These are phyloP conservation scores for Cronartium quercuum DNA, from an alignment of 1,284 basidiomycete species.

Conservation along the genomic window DNA sequence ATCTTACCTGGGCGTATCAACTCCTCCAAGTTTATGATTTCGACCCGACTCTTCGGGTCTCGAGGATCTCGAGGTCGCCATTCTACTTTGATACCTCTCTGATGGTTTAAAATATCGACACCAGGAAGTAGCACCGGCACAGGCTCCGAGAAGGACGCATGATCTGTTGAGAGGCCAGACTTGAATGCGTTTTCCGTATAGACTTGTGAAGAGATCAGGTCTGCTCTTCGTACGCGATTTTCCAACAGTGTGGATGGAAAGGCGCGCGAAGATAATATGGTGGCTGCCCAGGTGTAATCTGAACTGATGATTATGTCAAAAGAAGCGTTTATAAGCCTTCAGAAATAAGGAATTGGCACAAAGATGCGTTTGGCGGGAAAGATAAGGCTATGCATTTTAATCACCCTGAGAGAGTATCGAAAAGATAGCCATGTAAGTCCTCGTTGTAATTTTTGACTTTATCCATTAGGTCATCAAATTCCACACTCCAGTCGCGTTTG, in stretches of 20 bases:
- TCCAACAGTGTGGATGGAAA: constrained; percentile 16
- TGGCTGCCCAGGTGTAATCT: constrained; percentile 32
- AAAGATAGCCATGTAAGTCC: constrained; percentile 3
- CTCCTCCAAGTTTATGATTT: constrained; percentile 17
- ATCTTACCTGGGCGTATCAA: constrained; percentile 1
- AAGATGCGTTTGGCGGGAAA: neutral
- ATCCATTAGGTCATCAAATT: constrained; percentile 5
- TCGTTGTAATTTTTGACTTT: neutral
- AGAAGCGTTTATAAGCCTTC: neutral
- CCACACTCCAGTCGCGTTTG: neutral
- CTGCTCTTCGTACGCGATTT: neutral
- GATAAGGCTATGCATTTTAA: no score
- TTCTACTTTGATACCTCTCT: constrained; percentile 14
- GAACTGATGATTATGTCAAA: neutral
- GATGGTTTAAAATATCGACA: constrained; percentile 30
- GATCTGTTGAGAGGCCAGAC: neutral
- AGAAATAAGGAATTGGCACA: neutral
- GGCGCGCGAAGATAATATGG: constrained; percentile 22
- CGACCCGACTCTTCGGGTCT: neutral
- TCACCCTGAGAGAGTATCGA: constrained; percentile 6
- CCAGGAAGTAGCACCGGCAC: constrained; percentile 28
- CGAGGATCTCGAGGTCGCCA: neutral
- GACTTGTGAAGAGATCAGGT: neutral
- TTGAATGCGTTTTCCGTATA: neutral
- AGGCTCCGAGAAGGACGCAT: neutral